phyloP scores from a whole-genome alignment of 116 monocot genomes.

The Zostera marina region DNA sequence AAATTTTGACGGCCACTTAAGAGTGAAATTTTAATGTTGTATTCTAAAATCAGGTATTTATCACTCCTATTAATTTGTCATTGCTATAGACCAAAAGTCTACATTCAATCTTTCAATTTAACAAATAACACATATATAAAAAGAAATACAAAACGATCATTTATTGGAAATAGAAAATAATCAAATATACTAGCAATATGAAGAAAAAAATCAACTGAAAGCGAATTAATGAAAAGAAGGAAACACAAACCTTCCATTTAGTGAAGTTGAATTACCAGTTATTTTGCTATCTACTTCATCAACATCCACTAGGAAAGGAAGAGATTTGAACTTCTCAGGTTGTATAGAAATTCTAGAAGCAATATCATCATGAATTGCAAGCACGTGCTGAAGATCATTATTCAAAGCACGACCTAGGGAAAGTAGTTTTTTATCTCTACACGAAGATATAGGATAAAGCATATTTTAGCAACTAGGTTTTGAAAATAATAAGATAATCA shows the following conservation, averaged over 20 bases:
- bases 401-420: conserved; percentile 67
- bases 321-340: conserved; percentile 52
- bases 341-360: conserved; percentile 71
- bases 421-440: conserved; percentile 79
- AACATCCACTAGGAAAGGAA: conserved; percentile 64
- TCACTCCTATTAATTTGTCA: no score
- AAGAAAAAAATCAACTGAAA: background rate
- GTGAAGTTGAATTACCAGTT: background rate
- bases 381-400: conserved; percentile 85
- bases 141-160: no score
- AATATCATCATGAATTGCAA: conserved; percentile 88
- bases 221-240: background rate
- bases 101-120: no score
- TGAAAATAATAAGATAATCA: background rate
- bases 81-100: no score
- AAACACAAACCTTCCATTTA: conserved; percentile 4
- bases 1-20: no score
- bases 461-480: background rate
- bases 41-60: no score
- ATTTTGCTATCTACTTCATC: conserved; percentile 18
- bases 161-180: no score
- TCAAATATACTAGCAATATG: no score
- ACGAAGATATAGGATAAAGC: background rate
- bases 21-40: no score
- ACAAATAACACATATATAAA: no score